These are phyloP conservation scores for Cyclotella kingstonii DNA, from an alignment of 108 stramenopile genomes.

Conservation along the genomic window DNA sequence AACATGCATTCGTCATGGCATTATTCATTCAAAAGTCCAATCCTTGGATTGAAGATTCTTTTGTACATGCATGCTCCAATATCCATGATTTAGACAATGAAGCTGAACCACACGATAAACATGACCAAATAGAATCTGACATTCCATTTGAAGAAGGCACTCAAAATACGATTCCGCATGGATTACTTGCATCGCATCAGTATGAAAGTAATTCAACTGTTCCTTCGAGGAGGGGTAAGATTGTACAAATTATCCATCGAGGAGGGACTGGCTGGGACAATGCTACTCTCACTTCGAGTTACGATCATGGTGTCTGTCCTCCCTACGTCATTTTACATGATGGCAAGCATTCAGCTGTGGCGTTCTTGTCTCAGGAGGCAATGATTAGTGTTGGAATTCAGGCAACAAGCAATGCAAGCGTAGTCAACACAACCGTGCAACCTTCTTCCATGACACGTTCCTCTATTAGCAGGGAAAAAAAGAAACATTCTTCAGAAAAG, in stretches of 20 bases:
- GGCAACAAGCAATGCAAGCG: not conserved
- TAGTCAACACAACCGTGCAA: not conserved
- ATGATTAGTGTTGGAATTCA: not conserved
- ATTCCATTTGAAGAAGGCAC: not conserved
- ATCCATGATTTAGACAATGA: not conserved
- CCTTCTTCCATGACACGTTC: not conserved
- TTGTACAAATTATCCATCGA: slow-evolving; percentile 30
- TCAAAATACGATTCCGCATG: slow-evolving; percentile 32
- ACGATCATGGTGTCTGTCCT: slow-evolving; percentile 6
- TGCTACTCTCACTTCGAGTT: not conserved
- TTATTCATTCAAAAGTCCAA: slow-evolving; percentile 21
- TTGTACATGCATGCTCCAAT: slow-evolving; percentile 16
- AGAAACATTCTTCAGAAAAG: too few relatives aligned
- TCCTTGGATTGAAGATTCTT: slow-evolving; percentile 39
- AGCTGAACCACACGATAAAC: not conserved
- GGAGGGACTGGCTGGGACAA: slow-evolving; percentile 15
- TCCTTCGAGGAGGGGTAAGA: slow-evolving; percentile 25
- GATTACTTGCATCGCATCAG: not conserved
- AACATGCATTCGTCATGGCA: slow-evolving; percentile 11
- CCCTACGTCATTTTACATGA: slow-evolving; percentile 35
- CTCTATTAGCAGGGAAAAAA: not conserved
- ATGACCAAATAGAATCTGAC: not conserved
- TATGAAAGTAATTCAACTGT: not conserved
- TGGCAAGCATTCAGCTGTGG: slow-evolving; percentile 16
- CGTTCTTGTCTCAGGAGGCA: slow-evolving; percentile 22